Percentiles rank a stretch among this genome's conserved stretches.
Evolutionary conservation across 305 asterid species (phyloP).

Genomic region (Fraxinus paxiana): DNA sequence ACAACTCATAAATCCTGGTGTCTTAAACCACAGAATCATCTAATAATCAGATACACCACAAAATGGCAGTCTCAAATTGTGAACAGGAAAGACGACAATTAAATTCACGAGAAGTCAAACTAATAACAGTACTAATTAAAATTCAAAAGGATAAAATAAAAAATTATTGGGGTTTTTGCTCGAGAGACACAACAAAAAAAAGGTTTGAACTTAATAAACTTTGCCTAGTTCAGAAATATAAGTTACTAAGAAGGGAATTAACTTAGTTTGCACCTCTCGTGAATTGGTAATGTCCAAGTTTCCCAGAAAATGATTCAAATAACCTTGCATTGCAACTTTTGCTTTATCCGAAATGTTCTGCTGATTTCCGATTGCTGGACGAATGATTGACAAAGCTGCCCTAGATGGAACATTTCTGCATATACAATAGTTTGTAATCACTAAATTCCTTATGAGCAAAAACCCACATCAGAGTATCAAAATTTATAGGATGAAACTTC

Average conservation of each 20-base stretch:
- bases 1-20: background rate
- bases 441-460: constrained; percentile 15
- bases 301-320: constrained; percentile 81
- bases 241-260: constrained; percentile 13
- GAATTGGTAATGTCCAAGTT: constrained; percentile 81
- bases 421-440: constrained; percentile 28
- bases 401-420: constrained; percentile 79
- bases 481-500: constrained; percentile 14
- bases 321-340: constrained; percentile 87
- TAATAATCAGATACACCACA: background rate
- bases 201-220: background rate
- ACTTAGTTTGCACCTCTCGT: constrained; percentile 56
- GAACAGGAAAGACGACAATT: background rate
- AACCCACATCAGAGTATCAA: background rate
- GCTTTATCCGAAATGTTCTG: constrained; percentile 65
- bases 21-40: background rate
- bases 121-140: background rate
- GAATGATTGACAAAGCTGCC: constrained; percentile 79
- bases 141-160: background rate
- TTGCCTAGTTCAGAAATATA: background rate
- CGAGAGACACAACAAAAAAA: background rate
- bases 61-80: background rate
- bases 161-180: background rate
- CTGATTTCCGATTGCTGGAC: constrained; percentile 74
- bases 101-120: background rate